A percentile compares a stretch with the other conserved stretches of the same genome.
These are phyloP conservation scores for Musa schizocarpa DNA, from an alignment of 176 grass and related monocot species.

Conservation along the genomic window DNA sequence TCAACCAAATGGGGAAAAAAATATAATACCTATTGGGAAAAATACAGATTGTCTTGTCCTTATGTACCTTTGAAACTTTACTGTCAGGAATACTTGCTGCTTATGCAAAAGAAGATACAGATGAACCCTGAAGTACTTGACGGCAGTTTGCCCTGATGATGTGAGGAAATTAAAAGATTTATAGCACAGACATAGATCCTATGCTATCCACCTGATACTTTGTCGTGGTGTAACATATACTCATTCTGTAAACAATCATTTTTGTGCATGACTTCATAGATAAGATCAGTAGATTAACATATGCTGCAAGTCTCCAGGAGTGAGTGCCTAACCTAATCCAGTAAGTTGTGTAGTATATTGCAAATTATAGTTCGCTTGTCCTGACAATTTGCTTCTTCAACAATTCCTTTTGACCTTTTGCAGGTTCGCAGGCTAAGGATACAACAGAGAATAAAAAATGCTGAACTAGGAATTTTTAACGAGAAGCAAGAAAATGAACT, in stretches of 20 bases:
- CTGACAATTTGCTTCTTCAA: conserved; percentile 1
- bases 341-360: background rate
- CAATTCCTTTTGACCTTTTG: background rate
- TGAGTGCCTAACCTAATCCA: no score
- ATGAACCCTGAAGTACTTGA: no score
- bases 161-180: no score
- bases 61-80: background rate
- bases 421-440: conserved; percentile 96
- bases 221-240: background rate
- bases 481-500: conserved; percentile 73
- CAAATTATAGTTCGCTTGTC: background rate
- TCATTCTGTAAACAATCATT: background rate
- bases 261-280: background rate
- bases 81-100: no score
- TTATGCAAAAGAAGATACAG: no score
- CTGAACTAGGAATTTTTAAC: conserved; percentile 73
- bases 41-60: background rate
- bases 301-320: no score
- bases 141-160: no score
- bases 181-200: background rate
- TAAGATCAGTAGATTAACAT: background rate
- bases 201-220: background rate
- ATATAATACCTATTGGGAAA: background rate
- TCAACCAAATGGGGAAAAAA: no score
- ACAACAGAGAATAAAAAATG: conserved; percentile 98